These are phyloP conservation scores for Oryza coarctata DNA, from an alignment of 176 grass and related monocot genomes.

Conservation along the genomic window DNA sequence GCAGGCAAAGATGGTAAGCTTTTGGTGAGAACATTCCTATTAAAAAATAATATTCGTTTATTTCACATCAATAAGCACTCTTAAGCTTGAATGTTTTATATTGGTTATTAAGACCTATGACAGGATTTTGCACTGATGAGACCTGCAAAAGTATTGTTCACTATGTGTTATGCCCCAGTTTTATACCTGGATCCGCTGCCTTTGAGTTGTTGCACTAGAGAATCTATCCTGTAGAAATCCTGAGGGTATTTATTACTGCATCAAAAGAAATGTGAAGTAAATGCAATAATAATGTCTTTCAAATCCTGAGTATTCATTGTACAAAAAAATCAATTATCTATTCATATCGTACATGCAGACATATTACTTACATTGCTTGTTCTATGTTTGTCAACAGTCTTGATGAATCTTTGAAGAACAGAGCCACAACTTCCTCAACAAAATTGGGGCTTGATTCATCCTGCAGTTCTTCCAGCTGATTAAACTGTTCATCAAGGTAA, in stretches of 20 bases:
- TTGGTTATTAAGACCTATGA: background rate
- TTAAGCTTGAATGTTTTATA: conserved; percentile 9
- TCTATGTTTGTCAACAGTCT: conserved; percentile 68
- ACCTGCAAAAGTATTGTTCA: background rate
- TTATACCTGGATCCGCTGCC: conserved; percentile 65
- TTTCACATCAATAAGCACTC: conserved; percentile 12
- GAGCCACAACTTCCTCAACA: conserved; percentile 72
- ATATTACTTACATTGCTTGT: conserved; percentile 55
- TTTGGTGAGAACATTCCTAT: conserved; percentile 3
- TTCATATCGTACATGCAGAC: background rate
- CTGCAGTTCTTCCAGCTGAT: conserved; percentile 74
- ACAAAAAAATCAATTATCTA: background rate
- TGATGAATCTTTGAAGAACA: conserved; percentile 72
- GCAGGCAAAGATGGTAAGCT: background rate
- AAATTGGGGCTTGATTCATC: conserved; percentile 81
- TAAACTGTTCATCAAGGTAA: conserved; percentile 75
- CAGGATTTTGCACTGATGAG: background rate
- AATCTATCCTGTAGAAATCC: conserved; percentile 58
- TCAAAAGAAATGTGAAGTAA: conserved; percentile 28
- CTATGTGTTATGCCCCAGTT: conserved; percentile 16
- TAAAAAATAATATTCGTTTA: background rate
- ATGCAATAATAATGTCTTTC: conserved; percentile 5
- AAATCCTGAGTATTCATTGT: conserved; percentile 5
- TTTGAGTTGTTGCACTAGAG: conserved; percentile 61
- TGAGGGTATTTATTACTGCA: conserved; percentile 63